Evolutionary conservation across 768 basidiomycete species (phyloP).

Genomic region (Suillus discolor): DNA sequence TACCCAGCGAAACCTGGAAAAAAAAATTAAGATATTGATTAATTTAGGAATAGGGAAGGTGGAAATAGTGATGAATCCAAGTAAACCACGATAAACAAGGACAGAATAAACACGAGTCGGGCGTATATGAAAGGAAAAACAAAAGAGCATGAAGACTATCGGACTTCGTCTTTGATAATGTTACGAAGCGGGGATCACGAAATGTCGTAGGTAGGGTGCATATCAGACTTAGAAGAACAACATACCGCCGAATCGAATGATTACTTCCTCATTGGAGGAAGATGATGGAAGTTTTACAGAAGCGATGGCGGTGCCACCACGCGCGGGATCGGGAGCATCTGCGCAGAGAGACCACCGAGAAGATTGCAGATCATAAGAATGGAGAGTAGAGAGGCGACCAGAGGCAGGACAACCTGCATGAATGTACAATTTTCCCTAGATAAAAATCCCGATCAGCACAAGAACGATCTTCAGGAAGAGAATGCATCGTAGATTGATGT

Average conservation of each 20-base stretch:
- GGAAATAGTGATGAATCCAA: not conserved
- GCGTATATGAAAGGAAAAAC: not conserved
- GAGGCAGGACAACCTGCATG: slow-evolving; percentile 43
- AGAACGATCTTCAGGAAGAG: not conserved
- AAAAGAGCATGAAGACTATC: not conserved
- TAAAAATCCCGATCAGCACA: not conserved
- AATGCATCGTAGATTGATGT: not conserved
- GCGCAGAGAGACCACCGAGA: slow-evolving; percentile 35
- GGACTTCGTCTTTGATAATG: not conserved
- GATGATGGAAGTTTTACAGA: slow-evolving; percentile 21
- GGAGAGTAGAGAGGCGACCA: slow-evolving; percentile 38
- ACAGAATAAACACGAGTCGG: too few relatives aligned
- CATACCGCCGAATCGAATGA: slow-evolving; percentile 42
- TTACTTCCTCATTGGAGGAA: slow-evolving; percentile 20
- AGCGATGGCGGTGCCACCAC: slow-evolving; percentile 44
- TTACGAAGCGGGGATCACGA: slow-evolving; percentile 2
- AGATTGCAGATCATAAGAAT: slow-evolving; percentile 34
- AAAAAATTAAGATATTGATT: slow-evolving; percentile 9
- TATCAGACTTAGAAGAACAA: slow-evolving; percentile 10
- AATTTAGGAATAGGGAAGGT: slow-evolving; percentile 1
- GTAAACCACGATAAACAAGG: not conserved
- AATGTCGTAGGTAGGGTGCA: slow-evolving; percentile 1
- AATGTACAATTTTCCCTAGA: slow-evolving; percentile 36
- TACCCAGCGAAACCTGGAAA: slow-evolving; percentile 37
- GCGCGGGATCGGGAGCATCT: slow-evolving; percentile 39